Evolutionary conservation across 1,139 yeast species (phyloP).

Genomic region (Magnusiomyces fungicola): DNA sequence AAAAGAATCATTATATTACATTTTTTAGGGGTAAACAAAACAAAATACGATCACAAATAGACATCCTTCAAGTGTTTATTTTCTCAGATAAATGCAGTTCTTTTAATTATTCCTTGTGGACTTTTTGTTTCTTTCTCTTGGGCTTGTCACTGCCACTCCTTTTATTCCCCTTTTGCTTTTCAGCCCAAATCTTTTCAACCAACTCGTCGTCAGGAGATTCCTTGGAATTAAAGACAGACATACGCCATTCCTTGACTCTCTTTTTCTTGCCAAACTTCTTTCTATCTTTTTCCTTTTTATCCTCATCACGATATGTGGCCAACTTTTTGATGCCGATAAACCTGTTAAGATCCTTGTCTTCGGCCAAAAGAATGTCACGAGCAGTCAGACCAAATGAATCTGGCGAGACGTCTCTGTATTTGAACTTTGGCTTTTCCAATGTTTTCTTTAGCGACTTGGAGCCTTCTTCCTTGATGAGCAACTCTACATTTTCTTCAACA

Average conservation of each 20-base stretch:
- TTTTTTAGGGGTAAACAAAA: too few species aligned
- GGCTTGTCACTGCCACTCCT: neutral
- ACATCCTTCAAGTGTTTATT: too few species aligned
- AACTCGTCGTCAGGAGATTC: constrained; percentile 45
- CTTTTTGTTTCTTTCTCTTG: neutral
- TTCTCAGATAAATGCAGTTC: too few species aligned
- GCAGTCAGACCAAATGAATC: constrained; percentile 83
- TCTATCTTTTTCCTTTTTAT: constrained; percentile 66
- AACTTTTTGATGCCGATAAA: constrained; percentile 84
- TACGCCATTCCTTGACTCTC: constrained; percentile 84
- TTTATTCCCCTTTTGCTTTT: neutral
- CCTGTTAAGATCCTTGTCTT: constrained; percentile 75
- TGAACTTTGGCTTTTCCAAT: constrained; percentile 51
- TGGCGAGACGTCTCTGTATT: constrained; percentile 92
- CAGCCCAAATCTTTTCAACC: constrained; percentile 8
- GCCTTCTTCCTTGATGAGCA: constrained; percentile 28
- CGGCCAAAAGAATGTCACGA: constrained; percentile 84
- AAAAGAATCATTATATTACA: too few species aligned
- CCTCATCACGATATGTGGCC: constrained; percentile 84
- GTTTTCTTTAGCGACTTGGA: constrained; percentile 16
- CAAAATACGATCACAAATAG: too few species aligned
- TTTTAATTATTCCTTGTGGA: neutral
- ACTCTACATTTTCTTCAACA: constrained; percentile 47
- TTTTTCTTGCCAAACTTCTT: constrained; percentile 78
- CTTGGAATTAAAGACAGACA: constrained; percentile 62